phyloP scores from a whole-genome alignment of 192 early-diverging fungal species.

The Rhizophlyctis rosea region DNA sequence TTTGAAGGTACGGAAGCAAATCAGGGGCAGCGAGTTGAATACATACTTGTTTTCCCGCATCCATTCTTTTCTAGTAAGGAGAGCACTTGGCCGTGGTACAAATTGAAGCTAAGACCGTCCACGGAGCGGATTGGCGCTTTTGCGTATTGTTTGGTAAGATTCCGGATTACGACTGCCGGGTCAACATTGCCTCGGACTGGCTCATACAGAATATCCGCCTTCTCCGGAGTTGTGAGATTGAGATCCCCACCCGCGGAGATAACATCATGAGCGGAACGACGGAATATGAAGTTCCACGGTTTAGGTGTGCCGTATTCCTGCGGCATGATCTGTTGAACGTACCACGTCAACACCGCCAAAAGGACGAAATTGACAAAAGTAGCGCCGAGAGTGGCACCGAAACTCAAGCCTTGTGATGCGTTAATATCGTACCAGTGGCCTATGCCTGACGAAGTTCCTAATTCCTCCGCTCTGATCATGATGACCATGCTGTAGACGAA shows the following conservation, averaged over 20 bases:
- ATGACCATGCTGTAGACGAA: neutral
- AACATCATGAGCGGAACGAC: conserved; percentile 17
- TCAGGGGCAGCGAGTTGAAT: no score
- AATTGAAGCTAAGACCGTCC: no score
- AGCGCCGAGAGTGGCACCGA: neutral
- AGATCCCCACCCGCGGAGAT: neutral
- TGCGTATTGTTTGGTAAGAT: no score
- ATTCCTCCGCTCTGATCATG: neutral
- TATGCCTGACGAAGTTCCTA: conserved; percentile 6
- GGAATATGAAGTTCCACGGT: conserved; percentile 40
- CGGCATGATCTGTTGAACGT: conserved; percentile 44
- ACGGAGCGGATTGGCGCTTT: no score
- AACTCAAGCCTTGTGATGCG: no score
- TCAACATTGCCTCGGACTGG: no score
- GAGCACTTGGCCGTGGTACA: conserved; percentile 49
- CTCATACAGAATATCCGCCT: conserved; percentile 33
- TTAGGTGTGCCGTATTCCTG: conserved; percentile 29
- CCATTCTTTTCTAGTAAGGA: conserved; percentile 64
- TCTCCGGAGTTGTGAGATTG: conserved; percentile 2
- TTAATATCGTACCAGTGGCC: no score
- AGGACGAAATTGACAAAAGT: conserved; percentile 23
- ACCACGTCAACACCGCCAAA: conserved; percentile 46
- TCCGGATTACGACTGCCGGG: no score
- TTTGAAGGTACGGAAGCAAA: no score
- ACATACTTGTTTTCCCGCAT: conserved; percentile 73